Percentiles rank a stretch among this genome's conserved stretches.
These are phyloP conservation scores for Aulographum hederae DNA, from an alignment of 2,329 filamentous ascomycete genomes.

Conservation along the genomic window DNA sequence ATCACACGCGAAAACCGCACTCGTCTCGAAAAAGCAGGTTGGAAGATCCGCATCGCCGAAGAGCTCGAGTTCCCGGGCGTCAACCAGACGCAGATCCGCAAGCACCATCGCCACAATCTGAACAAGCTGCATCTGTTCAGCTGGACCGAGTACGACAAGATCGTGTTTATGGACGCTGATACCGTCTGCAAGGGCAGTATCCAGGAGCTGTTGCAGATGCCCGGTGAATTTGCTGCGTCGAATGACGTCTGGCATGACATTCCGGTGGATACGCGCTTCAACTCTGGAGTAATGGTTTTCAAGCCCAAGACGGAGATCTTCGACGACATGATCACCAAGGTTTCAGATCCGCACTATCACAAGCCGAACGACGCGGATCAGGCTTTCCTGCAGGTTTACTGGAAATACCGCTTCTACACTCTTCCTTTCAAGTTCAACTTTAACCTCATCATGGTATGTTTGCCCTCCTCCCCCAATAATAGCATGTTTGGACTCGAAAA, in stretches of 20 bases:
- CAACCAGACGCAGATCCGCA: constrained; percentile 10
- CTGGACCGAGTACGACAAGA: constrained; percentile 14
- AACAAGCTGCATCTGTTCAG: constrained; percentile 13
- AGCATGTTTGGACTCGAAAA: neutral
- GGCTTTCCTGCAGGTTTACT: constrained; percentile 12
- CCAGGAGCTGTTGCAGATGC: constrained; percentile 11
- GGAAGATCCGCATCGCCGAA: constrained; percentile 11
- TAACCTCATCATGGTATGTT: constrained; percentile 12
- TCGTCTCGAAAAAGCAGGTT: constrained; percentile 10
- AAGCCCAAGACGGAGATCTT: constrained; percentile 10
- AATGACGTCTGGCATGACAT: constrained; percentile 13
- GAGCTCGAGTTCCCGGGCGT: constrained; percentile 11
- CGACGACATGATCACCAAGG: constrained; percentile 8
- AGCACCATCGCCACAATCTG: constrained; percentile 12
- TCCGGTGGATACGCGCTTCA: constrained; percentile 11
- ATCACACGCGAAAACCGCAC: constrained; percentile 11
- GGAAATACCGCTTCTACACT: constrained; percentile 11
- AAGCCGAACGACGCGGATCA: constrained; percentile 12
- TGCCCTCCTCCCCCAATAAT: neutral
- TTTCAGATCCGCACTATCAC: constrained; percentile 10
- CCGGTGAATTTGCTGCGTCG: constrained; percentile 13
- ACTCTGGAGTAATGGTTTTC: constrained; percentile 13
- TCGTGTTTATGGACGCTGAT: constrained; percentile 13
- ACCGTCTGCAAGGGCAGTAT: constrained; percentile 11
- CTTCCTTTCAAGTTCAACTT: constrained; percentile 13